Conservation (phyloP, 805 yeast genomes). For the Candida multigemmis region DNA sequence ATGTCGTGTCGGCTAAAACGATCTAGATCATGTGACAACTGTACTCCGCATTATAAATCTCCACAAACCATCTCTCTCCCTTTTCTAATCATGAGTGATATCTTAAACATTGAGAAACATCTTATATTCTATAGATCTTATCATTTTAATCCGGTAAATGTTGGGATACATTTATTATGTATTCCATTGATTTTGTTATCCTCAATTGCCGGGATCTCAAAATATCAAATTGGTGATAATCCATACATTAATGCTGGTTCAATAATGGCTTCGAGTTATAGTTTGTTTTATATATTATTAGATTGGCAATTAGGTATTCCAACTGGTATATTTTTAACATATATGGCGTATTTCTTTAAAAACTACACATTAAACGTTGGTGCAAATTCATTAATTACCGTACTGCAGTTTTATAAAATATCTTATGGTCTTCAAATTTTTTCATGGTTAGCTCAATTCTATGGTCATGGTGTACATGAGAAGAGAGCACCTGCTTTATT, state of each 20-base stretch:
- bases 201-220: slow-evolving; percentile 30
- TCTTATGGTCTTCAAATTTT: slow-evolving; percentile 28
- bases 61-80: slow-evolving; percentile 1
- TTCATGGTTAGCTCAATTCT: slow-evolving; percentile 78
- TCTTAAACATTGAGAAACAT: slow-evolving; percentile 26
- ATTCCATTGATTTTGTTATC: slow-evolving; percentile 71
- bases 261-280: slow-evolving; percentile 36
- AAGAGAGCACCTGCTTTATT: slow-evolving; percentile 77
- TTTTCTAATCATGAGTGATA: slow-evolving; percentile 15
- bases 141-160: slow-evolving; percentile 52
- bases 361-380: slow-evolving; percentile 9
- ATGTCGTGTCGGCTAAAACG: not conserved
- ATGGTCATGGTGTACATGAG: slow-evolving; percentile 82
- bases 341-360: slow-evolving; percentile 14
- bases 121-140: slow-evolving; percentile 38
- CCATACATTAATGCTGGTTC: slow-evolving; percentile 40
- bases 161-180: slow-evolving; percentile 65
- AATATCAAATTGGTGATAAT: slow-evolving; percentile 9
- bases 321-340: slow-evolving; percentile 12
- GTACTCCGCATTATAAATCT: too few relatives aligned
- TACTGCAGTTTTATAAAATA: slow-evolving; percentile 1
- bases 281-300: slow-evolving; percentile 48
- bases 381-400: slow-evolving; percentile 1
- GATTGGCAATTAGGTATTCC: slow-evolving; percentile 38
- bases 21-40: too few relatives aligned